Conservation (phyloP, 2,329 filamentous ascomycete species). For the Blumeriella jaapii region DNA sequence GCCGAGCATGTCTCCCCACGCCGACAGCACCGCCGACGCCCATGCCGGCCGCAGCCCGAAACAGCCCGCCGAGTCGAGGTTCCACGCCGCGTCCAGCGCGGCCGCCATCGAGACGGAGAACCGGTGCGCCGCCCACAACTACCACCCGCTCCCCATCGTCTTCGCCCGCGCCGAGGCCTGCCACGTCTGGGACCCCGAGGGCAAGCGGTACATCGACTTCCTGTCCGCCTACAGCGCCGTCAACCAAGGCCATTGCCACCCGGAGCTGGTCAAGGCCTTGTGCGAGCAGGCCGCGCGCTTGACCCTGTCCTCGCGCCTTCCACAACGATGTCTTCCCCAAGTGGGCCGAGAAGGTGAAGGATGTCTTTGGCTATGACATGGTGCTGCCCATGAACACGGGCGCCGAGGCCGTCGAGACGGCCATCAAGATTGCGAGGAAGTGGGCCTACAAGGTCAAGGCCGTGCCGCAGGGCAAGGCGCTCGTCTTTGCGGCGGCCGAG, state of each 20-base stretch:
- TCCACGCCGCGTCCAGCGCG: conserved; percentile 68
- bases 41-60: conserved; percentile 23
- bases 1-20: conserved; percentile 49
- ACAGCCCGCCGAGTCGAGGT: conserved; percentile 31
- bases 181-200: conserved; percentile 95
- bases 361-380: conserved; percentile 93
- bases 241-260: conserved; percentile 97
- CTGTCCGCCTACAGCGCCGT: conserved; percentile 96
- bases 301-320: conserved; percentile 89
- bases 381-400: conserved; percentile 97
- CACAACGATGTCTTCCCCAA: conserved; percentile 97
- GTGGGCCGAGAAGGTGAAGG: conserved; percentile 85
- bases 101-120: conserved; percentile 72
- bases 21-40: conserved; percentile 31
- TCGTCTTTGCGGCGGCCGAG: conserved; percentile 74
- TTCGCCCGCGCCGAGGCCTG: conserved; percentile 77
- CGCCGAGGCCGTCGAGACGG: conserved; percentile 91
- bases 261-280: conserved; percentile 83
- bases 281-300: conserved; percentile 80
- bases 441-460: conserved; percentile 97
- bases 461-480: conserved; percentile 71
- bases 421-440: conserved; percentile 90
- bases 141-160: conserved; percentile 91
- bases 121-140: conserved; percentile 91
- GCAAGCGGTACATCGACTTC: conserved; percentile 92